phyloP scores from a whole-genome alignment of 2,329 filamentous ascomycete genomes.

The Didymella keratinophila region DNA sequence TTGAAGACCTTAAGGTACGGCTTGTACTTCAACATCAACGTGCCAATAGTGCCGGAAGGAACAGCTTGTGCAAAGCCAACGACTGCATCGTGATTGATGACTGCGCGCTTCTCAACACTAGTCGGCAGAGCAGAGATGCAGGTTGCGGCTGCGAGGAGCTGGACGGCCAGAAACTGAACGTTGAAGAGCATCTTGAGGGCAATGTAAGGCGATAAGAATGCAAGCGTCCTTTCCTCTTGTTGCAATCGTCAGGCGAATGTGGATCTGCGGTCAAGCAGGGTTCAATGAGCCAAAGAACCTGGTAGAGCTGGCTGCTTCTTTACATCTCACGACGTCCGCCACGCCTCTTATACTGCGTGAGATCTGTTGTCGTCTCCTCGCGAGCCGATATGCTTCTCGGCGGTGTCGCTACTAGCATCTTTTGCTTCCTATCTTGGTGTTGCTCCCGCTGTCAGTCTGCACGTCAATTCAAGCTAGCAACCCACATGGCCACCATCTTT shows the following conservation, averaged over 20 bases:
- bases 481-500: conserved; percentile 5
- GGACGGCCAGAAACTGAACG: conserved; percentile 31
- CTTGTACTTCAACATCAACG: conserved; percentile 64
- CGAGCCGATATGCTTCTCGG: neutral
- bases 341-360: conserved; percentile 6
- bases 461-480: conserved; percentile 3
- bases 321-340: neutral
- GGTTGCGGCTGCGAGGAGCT: conserved; percentile 32
- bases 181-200: conserved; percentile 34
- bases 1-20: conserved; percentile 63
- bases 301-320: conserved; percentile 2
- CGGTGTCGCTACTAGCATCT: neutral
- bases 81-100: conserved; percentile 57
- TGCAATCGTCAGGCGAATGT: conserved; percentile 1
- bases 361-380: neutral
- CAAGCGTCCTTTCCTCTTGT: neutral
- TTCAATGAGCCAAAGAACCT: neutral
- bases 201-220: neutral
- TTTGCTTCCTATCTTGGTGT: conserved; percentile 3
- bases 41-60: conserved; percentile 56
- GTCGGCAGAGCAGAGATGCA: conserved; percentile 37
- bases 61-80: conserved; percentile 64
- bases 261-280: conserved; percentile 2
- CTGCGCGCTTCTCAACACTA: conserved; percentile 49
- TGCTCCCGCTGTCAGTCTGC: conserved; percentile 14